These are phyloP conservation scores for Phialocephala sp. DNA, from an alignment of 2,329 filamentous ascomycete genomes.

Conservation along the genomic window DNA sequence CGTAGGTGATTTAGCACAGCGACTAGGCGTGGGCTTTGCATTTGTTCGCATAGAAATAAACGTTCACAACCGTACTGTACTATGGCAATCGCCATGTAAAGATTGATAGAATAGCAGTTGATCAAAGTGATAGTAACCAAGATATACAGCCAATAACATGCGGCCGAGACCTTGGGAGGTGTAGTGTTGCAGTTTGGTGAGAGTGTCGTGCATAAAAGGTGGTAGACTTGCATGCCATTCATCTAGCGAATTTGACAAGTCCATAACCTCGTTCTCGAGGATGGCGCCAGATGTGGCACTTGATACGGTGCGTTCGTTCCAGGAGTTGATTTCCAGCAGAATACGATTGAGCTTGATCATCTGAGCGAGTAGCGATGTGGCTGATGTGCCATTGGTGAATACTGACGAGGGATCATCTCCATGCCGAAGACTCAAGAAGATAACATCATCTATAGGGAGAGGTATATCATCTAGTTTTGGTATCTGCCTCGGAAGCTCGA, in stretches of 20 bases:
- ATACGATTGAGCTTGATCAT: conserved; percentile 49
- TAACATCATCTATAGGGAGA: conserved; percentile 30
- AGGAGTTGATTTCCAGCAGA: conserved; percentile 48
- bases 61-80: conserved; percentile 15
- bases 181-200: conserved; percentile 47
- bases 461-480: conserved; percentile 25
- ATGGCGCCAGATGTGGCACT: conserved; percentile 31
- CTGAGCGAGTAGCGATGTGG: conserved; percentile 40
- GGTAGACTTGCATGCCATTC: conserved; percentile 47
- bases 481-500: conserved; percentile 33
- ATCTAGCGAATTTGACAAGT: conserved; percentile 44
- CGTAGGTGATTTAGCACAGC: conserved; percentile 50
- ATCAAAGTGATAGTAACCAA: conserved; percentile 54
- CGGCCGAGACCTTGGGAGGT: conserved; percentile 48
- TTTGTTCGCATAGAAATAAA: conserved; percentile 44
- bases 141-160: conserved; percentile 51
- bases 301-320: conserved; percentile 45
- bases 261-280: conserved; percentile 22
- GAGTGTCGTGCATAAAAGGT: conserved; percentile 45
- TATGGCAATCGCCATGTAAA: conserved; percentile 43
- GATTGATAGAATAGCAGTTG: conserved; percentile 56
- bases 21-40: conserved; percentile 49
- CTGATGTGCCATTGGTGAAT: conserved; percentile 14
- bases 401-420: conserved; percentile 22
- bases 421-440: conserved; percentile 12